Conservation (phyloP, 441 rosid genomes). For the Melianthus villosus region DNA sequence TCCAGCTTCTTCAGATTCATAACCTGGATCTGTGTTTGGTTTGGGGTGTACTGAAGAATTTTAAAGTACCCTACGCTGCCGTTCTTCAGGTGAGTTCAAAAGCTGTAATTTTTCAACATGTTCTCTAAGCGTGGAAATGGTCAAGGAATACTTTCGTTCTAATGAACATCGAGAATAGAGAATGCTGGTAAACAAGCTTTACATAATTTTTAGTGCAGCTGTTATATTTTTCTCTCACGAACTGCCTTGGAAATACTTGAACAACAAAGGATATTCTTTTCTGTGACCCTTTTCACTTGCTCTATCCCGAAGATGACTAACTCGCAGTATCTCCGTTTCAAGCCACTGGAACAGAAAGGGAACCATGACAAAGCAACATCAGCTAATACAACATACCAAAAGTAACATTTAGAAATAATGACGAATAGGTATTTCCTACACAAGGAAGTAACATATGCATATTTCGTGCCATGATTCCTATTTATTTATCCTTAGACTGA, state of each 20-base stretch:
- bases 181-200: slow-evolving; percentile 4
- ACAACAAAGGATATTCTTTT: slow-evolving; percentile 79
- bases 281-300: slow-evolving; percentile 74
- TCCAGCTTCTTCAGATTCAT: slow-evolving; percentile 30
- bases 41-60: slow-evolving; percentile 56
- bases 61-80: slow-evolving; percentile 50
- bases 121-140: slow-evolving; percentile 70
- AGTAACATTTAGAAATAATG: too few species aligned
- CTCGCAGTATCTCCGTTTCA: slow-evolving; percentile 55
- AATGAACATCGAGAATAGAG: slow-evolving; percentile 6
- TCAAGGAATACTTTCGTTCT: slow-evolving; percentile 62
- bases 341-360: slow-evolving; percentile 31
- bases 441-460: neutral
- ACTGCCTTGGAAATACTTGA: slow-evolving; percentile 1
- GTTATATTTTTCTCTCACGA: too few species aligned
- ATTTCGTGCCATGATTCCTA: neutral
- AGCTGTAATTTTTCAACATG: slow-evolving; percentile 61
- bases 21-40: slow-evolving; percentile 37
- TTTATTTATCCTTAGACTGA: neutral
- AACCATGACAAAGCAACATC: slow-evolving; percentile 1
- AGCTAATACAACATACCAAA: slow-evolving; percentile 1
- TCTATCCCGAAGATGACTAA: slow-evolving; percentile 65
- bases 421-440: neutral
- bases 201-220: neutral
- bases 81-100: slow-evolving; percentile 57